Conservation (phyloP, 257 asterid genomes). For the Solanum virginianum region DNA sequence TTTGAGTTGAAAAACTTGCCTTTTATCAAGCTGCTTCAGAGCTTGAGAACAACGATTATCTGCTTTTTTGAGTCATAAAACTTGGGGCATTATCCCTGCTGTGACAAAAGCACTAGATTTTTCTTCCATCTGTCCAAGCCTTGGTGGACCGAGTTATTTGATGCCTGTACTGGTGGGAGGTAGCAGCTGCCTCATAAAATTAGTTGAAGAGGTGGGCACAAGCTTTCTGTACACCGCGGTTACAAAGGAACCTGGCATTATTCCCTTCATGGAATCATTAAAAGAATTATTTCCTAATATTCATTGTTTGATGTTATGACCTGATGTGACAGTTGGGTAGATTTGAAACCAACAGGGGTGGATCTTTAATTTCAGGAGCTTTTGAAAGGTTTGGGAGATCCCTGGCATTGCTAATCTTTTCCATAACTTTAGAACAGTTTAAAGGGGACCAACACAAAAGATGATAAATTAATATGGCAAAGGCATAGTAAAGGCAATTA, state of each 20-base stretch:
- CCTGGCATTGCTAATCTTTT: background rate
- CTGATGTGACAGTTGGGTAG: background rate
- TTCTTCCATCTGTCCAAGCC: background rate
- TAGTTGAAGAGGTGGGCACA: background rate
- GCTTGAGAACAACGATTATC: background rate
- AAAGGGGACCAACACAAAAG: background rate
- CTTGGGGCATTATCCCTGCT: background rate
- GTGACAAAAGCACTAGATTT: background rate
- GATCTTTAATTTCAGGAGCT: background rate
- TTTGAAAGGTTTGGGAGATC: background rate
- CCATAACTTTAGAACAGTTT: background rate
- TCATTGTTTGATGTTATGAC: background rate
- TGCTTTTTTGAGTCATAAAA: background rate
- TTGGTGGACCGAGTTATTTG: background rate
- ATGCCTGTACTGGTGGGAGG: background rate
- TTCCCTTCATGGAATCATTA: background rate
- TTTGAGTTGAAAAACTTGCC: background rate
- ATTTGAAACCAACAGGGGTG: background rate
- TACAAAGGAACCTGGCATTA: background rate
- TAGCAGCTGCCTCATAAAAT: background rate
- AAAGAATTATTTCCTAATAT: background rate
- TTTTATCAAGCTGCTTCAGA: background rate
- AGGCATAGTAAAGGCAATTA: background rate
- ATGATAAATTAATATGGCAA: background rate
- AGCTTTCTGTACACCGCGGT: background rate